These are phyloP conservation scores for Stagonosporopsis rhizophila DNA, from an alignment of 2,329 filamentous ascomycete species.

Conservation along the genomic window DNA sequence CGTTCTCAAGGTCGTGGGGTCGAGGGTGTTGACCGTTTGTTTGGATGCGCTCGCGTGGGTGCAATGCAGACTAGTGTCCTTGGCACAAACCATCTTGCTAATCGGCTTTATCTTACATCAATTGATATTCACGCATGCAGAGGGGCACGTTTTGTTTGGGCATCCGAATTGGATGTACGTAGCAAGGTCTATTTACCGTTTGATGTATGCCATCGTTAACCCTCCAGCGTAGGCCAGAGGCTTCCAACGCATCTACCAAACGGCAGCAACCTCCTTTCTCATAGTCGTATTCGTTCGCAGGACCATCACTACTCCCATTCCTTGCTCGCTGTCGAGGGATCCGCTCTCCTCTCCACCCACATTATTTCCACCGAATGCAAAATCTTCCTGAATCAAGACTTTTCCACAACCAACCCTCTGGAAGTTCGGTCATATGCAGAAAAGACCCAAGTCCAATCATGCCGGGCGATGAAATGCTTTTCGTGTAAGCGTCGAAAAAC, in stretches of 20 bases:
- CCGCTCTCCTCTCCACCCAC: conserved; percentile 44
- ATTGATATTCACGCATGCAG: background rate
- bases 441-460: conserved; percentile 48
- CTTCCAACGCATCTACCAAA: conserved; percentile 23
- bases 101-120: too few relatives aligned
- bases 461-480: conserved; percentile 49
- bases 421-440: conserved; percentile 40
- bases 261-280: conserved; percentile 32
- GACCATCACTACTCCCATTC: conserved; percentile 41
- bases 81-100: background rate
- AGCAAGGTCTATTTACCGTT: conserved; percentile 29
- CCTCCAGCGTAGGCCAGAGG: conserved; percentile 12
- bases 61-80: conserved; percentile 12
- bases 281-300: conserved; percentile 34
- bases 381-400: conserved; percentile 45
- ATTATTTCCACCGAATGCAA: conserved; percentile 44
- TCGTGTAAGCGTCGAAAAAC: conserved; percentile 47
- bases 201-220: conserved; percentile 20
- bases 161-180: conserved; percentile 29
- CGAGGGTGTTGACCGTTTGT: conserved; percentile 29
- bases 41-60: conserved; percentile 25
- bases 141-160: conserved; percentile 20
- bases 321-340: conserved; percentile 42
- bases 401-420: conserved; percentile 47
- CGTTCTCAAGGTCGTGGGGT: conserved; percentile 26